Base-by-base conservation (phyloP, 257 asterid genomes). In the Penstemon eatonii region DNA sequence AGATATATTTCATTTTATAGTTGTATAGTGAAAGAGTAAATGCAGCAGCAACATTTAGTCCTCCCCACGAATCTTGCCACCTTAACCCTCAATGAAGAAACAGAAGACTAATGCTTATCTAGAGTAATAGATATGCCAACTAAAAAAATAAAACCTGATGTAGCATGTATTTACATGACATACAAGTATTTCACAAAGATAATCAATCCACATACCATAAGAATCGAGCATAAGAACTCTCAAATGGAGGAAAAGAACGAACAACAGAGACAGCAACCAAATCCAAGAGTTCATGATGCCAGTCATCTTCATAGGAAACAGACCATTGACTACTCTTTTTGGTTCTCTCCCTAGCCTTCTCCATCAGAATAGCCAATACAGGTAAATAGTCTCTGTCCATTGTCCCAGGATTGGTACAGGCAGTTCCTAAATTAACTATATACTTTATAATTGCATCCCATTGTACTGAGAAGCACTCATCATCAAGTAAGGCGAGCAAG, bases 401-500 rank as follows among this genome's bases (percentile, higher is more conserved):
- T 65, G 76, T 77, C 53, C 68, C 73, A 72, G 80, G 63, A 46
- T 72, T 58, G 60, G 60, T 50, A 71, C 73, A 70, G 63, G 67
- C 69, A 54, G 83, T 74, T 66, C 75, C 81, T 56, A 56, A 69
- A 60, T 78, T 68, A 72, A 81, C 81, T 71, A 88, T 75, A 80
- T 80, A 83, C 61, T 76, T 75, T 61, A 94, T 66, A 56, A 94
- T 74, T 11, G 80, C 77, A 72, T 87, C 81, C 99, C 99, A 94
- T 85, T 94, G 96, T 72, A 84, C 86, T 43, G 82, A 25, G 62
- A 85, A 89, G 83, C 79, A 83, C 71, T 84, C 90, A 43, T 79
- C 84, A 75, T 79, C 95, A 75, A 94, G 86, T 63, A 94, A 79
- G n/a, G 90, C 87, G n/a, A 91, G 96, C 89, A 94, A 80, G 74